Conservation (phyloP, 352 stramenopile genomes). For the Thalassiosira pacifica region DNA sequence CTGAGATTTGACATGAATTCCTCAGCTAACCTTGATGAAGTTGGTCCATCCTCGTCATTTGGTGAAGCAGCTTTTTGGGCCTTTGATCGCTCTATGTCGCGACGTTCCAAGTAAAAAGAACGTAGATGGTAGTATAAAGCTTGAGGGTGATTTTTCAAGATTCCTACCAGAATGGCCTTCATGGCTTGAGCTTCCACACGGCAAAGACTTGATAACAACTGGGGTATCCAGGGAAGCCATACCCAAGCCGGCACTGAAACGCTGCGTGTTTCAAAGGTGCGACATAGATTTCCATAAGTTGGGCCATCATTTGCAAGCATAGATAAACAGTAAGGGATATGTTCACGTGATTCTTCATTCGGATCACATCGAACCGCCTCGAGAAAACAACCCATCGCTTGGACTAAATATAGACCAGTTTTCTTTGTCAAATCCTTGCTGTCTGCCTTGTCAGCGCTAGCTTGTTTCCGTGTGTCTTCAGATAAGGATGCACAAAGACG, state of each 20-base stretch:
- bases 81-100: conserved; percentile 89
- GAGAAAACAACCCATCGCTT: conserved; percentile 76
- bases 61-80: conserved; percentile 46
- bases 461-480: conserved; percentile 51
- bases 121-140: conserved; percentile 98
- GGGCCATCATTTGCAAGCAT: conserved; percentile 84
- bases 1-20: conserved; percentile 93
- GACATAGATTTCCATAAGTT: conserved; percentile 78
- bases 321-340: conserved; percentile 84
- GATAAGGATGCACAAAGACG: conserved; percentile 81
- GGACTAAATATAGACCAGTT: conserved; percentile 58
- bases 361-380: conserved; percentile 83
- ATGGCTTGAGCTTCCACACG: conserved; percentile 89
- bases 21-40: conserved; percentile 50
- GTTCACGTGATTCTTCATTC: conserved; percentile 77
- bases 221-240: conserved; percentile 99
- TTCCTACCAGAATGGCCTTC: conserved; percentile 78
- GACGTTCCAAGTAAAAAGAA: conserved; percentile 97
- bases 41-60: conserved; percentile 50
- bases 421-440: conserved; percentile 64
- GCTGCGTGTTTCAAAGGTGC: conserved; percentile 93
- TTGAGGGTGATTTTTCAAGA: conserved; percentile 94
- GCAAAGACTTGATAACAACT: conserved; percentile 95
- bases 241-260: conserved; percentile 97
- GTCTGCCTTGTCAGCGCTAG: conserved; percentile 36